Evolutionary conservation across 306 rosid genomes (phyloP), one percentile per base, ranked within the genome.

Genomic region (Dryas alaskensis): DNA sequence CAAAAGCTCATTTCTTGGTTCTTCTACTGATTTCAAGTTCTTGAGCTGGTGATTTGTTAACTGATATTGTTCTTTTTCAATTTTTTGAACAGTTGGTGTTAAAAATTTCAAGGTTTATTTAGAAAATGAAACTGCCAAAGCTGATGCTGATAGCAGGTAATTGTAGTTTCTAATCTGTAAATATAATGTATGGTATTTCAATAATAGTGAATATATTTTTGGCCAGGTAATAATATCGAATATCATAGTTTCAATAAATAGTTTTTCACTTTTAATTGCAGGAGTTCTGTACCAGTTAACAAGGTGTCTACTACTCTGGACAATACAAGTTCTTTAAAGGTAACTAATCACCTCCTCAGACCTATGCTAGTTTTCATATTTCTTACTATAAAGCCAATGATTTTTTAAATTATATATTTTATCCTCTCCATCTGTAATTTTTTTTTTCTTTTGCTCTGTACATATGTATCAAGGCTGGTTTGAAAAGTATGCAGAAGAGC

Each of bases 41-140:
- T 52, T 70, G 7, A 55, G 2, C 19, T 10, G 44, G 60, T 47
- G 47, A 19, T 53, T 43, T 67, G 27, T 59, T 52, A 46, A 60
- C 22, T 69, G 47, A 25, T 52, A 0, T 53, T 46, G 46, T 58
- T 62, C 2, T 46, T 40, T 45, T 45, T 16, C 3, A 2, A 50
- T 39, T 3, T 44, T 27, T 73, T 9, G 27, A 80, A 61, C 82
- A 84, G 93, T 43, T 25, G 87, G 85, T 62, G 65, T 70, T 16
- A 70, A 76, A 67, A 76, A 17, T 69, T 86, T 87, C 49, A 89
- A 86, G 86, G 83, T 89, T 43, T 87, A 76, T 76, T 39, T 82
- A 3, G 95, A 88, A 70, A 80, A 50, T 51, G 87, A 81, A 69
- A 27, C 53, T 70, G 60, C 60, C 69, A 84, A 86, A 73, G 65